Base-by-base conservation (phyloP, 352 stramenopile genomes). In the Globisporangium orthogonon region DNA sequence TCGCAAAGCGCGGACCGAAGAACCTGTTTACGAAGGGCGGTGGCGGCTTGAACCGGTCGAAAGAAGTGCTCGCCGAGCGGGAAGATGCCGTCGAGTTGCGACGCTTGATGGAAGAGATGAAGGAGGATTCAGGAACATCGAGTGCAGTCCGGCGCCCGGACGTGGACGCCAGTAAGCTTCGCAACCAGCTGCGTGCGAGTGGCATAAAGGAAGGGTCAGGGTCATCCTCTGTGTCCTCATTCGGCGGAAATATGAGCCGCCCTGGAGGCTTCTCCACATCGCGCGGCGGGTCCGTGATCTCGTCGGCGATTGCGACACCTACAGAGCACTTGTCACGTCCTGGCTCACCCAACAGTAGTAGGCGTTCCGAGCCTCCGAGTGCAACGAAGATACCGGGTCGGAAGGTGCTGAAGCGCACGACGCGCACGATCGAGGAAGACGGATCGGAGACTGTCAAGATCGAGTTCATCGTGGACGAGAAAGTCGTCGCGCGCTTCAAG, bases 71-170 rank as follows among this genome's bases (percentile, higher is more conserved):
- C 50, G 67, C 68, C 6, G 82, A 94, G 64, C 79, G 84, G 13
- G 84, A 94, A 51, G 84, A 94, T 58, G 80, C 77, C n/a, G 78
- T 85, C 4, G 80, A 94, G 43, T 58, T 94, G 41, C 75, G 81
- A 39, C 76, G 78, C 3, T 69, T 94, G 23, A 91, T 89, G 78
- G 71, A 84, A 39, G 82, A 91, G 35, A 92, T 94, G 84, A 85
- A 90, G 33, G 78, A 91, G 60, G 78, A 82, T 47, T 70, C 70
- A n/a, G 66, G 66, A n/a, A 37, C 68, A 13, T 50, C 56, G 9
- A 54, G 31, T 6, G 63, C 33, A 13, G 71, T 69, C 18, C 71
- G 76, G 17, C 83, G 83, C 28, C 73, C 78, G 23, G 83, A 93
- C 52, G 66, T 90, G 7, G 80, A 93, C 43, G 65, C 76, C 0